Evolutionary conservation across 1,284 basidiomycete species (phyloP), one percentile per base, ranked within the genome.

Genomic region (Ganoderma boninense): DNA sequence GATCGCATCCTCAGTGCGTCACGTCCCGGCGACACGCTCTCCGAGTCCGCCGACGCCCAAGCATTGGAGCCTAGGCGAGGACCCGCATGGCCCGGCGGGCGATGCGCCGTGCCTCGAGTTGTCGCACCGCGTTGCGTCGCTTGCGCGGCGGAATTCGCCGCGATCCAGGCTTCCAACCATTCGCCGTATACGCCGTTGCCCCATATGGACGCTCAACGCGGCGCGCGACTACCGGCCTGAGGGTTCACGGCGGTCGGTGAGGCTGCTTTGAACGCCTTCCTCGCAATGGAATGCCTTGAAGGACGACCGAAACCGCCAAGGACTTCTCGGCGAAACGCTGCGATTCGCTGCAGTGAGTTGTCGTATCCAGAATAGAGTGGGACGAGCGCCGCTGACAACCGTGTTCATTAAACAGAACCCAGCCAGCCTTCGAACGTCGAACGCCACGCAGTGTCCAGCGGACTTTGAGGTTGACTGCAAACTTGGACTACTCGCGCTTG

Each of bases 131-230:
- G 54, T 35, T 35, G 32, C 23, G 54, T 18, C 54, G 54, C 54
- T 32, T 32, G 18, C n/a, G 49, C 49, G n/a, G 49, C 49, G 49
- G 49, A 52, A 52, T 52, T 52, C 49, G 49, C 49, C 49, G 49
- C 49, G 23, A 5, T 11, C 10, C 38, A 38, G 10, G 38, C 38
- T 52, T 52, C 49, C n/a, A 52, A 52, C 49, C 49, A 26, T 52
- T 52, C 23, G 49, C 23, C 13, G 23, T 52, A 52, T 52, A 26
- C 49, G 23, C 49, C 49, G 49, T 52, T 23, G 10, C 49, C 49
- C 49, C 49, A 52, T 52, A 52, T 52, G 49, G 23, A 13, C 23
- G 49, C 23, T 26, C 26, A 26, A 23, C 49, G 49, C 23, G 23
- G 46, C 46, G 7, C 11, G 23, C 49, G 49, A 52, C 49, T 11